Percentiles rank a stretch among this genome's conserved stretches.
Evolutionary conservation across 2,329 filamentous ascomycete species (phyloP).

Genomic region (Sporothrix pallida): DNA sequence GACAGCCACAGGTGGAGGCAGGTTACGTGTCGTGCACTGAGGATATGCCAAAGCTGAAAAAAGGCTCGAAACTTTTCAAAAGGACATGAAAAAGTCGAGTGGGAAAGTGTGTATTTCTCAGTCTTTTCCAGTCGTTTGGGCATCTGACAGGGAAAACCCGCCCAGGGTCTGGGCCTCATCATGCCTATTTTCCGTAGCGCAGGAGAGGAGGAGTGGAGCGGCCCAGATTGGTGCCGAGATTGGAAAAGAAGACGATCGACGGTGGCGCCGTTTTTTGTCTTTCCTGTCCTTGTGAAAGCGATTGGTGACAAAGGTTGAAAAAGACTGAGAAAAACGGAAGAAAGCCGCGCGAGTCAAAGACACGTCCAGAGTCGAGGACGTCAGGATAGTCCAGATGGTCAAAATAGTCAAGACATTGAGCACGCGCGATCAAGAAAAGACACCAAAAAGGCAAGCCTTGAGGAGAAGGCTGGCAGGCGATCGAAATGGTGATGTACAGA

Average conservation of each 20-base stretch:
- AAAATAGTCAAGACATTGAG: background rate
- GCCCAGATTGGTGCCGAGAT: constrained; percentile 27
- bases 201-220: constrained; percentile 10
- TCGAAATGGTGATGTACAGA: constrained; percentile 23
- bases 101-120: background rate
- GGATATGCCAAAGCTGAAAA: background rate
- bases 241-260: constrained; percentile 26
- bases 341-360: background rate
- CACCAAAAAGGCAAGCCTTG: background rate
- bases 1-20: constrained; percentile 20
- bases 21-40: constrained; percentile 16
- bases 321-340: background rate
- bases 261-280: constrained; percentile 18
- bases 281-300: background rate
- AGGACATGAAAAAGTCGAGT: background rate
- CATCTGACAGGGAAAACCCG: background rate
- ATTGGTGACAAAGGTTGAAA: background rate
- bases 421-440: background rate
- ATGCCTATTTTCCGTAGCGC: constrained; percentile 17
- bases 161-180: constrained; percentile 1
- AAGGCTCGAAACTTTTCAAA: background rate
- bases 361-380: background rate
- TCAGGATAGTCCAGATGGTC: constrained; percentile 2
- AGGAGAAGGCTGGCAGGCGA: background rate
- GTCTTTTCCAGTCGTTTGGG: too few relatives aligned